phyloP scores from a whole-genome alignment of 192 early-diverging fungal genomes.

The Backusella morwellensis region DNA sequence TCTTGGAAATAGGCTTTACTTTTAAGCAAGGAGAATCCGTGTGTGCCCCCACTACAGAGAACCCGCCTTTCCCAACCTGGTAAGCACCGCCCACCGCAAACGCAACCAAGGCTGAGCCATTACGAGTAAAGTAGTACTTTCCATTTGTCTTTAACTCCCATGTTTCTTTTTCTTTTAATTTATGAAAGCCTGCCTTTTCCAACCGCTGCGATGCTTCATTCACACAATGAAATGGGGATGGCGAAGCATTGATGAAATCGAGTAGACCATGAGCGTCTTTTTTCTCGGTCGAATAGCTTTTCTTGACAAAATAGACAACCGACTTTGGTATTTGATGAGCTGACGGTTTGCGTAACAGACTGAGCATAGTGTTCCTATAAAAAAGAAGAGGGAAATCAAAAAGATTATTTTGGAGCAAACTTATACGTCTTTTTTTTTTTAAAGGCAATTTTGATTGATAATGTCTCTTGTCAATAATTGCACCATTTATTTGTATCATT shows the following conservation, averaged over 20 bases:
- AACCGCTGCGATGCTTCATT: constrained; percentile 73
- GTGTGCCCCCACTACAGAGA: constrained; percentile 91
- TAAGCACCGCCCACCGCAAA: constrained; percentile 93
- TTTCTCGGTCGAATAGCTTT: neutral
- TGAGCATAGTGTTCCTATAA: too few species aligned
- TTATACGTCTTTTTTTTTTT: too few species aligned
- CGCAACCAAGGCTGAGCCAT: constrained; percentile 82
- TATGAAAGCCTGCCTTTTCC: constrained; percentile 73
- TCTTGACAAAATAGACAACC: neutral
- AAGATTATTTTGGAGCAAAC: too few species aligned
- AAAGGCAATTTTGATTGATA: too few species aligned
- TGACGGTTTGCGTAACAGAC: too few species aligned
- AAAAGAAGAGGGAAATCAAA: too few species aligned
- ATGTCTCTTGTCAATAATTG: too few species aligned
- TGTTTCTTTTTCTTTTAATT: constrained; percentile 81
- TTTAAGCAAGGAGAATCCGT: constrained; percentile 97
- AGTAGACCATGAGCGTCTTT: constrained; percentile 61
- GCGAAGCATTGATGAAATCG: constrained; percentile 87
- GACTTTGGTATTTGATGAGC: too few species aligned
- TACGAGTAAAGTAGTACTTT: constrained; percentile 96
- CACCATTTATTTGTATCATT: too few species aligned
- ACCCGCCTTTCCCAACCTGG: constrained; percentile 69
- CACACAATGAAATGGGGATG: constrained; percentile 96
- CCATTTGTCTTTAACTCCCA: constrained; percentile 81
- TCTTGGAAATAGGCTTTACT: constrained; percentile 94